phyloP scores from a whole-genome alignment of 2,329 filamentous ascomycete genomes.

The Botrytis medusae region DNA sequence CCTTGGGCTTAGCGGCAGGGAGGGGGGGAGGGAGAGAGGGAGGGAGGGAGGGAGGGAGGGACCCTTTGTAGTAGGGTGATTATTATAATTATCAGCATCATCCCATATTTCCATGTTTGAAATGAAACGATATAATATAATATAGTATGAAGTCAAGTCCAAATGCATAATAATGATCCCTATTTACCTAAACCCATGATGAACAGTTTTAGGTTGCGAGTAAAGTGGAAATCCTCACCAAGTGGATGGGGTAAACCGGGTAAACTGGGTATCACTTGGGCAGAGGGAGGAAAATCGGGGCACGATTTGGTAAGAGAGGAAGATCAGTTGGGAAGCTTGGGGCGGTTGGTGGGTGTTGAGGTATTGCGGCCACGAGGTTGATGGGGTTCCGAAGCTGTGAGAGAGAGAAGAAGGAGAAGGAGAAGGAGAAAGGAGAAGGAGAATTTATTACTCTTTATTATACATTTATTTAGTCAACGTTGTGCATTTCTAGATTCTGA shows the following conservation, averaged over 20 bases:
- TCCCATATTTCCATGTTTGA: background rate
- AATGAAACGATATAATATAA: background rate
- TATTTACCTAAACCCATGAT: background rate
- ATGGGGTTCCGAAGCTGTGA: background rate
- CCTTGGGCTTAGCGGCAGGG: background rate
- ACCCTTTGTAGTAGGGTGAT: background rate
- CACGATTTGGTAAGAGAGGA: background rate
- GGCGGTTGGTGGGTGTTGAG: background rate
- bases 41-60: too few species aligned
- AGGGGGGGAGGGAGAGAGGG: background rate
- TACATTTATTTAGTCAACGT: too few species aligned
- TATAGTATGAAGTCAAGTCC: too few species aligned
- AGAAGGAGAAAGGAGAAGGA: too few species aligned
- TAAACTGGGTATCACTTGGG: background rate
- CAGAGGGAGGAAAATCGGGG: background rate
- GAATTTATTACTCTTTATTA: background rate
- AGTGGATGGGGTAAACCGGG: background rate
- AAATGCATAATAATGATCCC: background rate
- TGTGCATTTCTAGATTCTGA: too few species aligned
- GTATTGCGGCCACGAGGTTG: constrained; percentile 6
- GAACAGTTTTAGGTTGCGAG: background rate
- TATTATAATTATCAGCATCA: background rate
- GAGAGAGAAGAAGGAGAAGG: too few species aligned
- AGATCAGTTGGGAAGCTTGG: constrained; percentile 9
- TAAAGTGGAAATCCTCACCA: background rate